Percentiles rank a stretch among this genome's conserved stretches.
Conservation (phyloP, 805 yeast genomes). For the Ascoidea rubescens region DNA sequence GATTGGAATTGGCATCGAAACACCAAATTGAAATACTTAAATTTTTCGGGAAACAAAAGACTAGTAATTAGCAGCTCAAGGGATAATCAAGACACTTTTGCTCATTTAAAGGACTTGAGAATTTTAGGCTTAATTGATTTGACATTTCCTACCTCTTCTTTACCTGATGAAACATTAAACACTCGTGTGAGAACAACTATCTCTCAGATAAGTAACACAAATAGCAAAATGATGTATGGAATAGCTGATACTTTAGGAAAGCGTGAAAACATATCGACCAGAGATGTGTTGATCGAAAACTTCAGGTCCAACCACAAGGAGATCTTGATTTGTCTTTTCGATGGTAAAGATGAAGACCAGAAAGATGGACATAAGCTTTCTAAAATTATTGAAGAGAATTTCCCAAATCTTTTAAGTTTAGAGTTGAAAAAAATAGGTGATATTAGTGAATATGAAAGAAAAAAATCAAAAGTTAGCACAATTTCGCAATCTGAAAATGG, state of each 20-base stretch:
- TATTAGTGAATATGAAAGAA: neutral
- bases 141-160: constrained; percentile 73
- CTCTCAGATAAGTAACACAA: constrained; percentile 57
- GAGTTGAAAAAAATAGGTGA: constrained; percentile 40
- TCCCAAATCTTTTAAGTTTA: constrained; percentile 51
- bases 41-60: constrained; percentile 85
- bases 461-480: constrained; percentile 11
- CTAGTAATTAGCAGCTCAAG: constrained; percentile 65
- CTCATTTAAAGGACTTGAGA: constrained; percentile 54
- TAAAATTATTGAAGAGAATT: constrained; percentile 54
- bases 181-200: constrained; percentile 86
- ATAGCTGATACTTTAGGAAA: constrained; percentile 79
- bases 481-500: constrained; percentile 27
- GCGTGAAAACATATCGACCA: constrained; percentile 46
- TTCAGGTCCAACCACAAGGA: constrained; percentile 81
- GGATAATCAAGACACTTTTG: constrained; percentile 50
- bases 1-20: constrained; percentile 98
- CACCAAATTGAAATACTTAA: constrained; percentile 57
- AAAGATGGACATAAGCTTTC: constrained; percentile 53
- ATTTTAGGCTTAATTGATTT: constrained; percentile 89
- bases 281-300: constrained; percentile 79
- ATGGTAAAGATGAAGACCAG: constrained; percentile 49
- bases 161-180: constrained; percentile 78
- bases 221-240: constrained; percentile 41
- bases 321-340: constrained; percentile 68